These are phyloP conservation scores for Erythrobasidium hasegawianum DNA, from an alignment of 1,284 basidiomycete genomes.

Conservation along the genomic window DNA sequence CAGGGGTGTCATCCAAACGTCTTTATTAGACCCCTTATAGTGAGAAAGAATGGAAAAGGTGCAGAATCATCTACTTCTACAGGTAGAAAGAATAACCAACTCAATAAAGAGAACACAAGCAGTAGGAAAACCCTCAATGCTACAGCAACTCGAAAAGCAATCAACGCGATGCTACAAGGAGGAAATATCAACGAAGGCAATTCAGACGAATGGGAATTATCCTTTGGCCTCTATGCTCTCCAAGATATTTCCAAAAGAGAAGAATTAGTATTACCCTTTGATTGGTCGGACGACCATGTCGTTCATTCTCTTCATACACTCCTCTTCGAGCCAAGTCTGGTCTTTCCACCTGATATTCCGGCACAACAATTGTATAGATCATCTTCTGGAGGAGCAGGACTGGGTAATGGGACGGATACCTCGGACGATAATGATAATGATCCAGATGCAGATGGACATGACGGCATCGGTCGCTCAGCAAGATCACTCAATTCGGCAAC, in stretches of 20 bases:
- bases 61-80: conserved; percentile 27
- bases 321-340: conserved; percentile 53
- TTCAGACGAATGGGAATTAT: conserved; percentile 55
- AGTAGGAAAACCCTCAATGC: background rate
- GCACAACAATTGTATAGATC: conserved; percentile 37
- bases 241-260: conserved; percentile 72
- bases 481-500: conserved; percentile 48
- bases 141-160: conserved; percentile 18
- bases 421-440: conserved; percentile 6
- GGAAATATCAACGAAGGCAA: conserved; percentile 38
- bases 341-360: conserved; percentile 37
- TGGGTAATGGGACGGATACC: conserved; percentile 14
- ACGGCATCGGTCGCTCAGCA: conserved; percentile 37
- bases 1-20: conserved; percentile 86
- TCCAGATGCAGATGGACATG: background rate
- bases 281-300: conserved; percentile 90
- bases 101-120: conserved; percentile 3
- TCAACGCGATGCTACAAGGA: conserved; percentile 15
- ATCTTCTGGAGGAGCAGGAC: too few relatives aligned
- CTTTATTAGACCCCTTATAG: conserved; percentile 72
- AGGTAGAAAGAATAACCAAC: background rate
- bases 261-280: conserved; percentile 89
- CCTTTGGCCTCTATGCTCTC: conserved; percentile 79
- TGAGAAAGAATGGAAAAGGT: conserved; percentile 48
- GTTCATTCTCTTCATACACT: conserved; percentile 75